phyloP scores from a whole-genome alignment of 2,329 filamentous ascomycete species.

The Hortaea werneckii region DNA sequence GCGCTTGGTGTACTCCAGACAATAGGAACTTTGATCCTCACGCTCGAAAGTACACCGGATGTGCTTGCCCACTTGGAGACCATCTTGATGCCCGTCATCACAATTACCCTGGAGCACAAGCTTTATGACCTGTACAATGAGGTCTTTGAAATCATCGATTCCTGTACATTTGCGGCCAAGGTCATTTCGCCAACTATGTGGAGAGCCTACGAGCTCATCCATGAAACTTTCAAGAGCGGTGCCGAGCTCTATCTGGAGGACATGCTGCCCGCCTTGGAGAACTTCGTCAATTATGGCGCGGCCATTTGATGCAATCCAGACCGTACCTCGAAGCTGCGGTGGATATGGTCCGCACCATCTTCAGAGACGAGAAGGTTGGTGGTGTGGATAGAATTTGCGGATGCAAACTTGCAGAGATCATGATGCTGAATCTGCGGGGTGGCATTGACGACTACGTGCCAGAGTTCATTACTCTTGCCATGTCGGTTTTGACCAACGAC shows the following conservation, averaged over 20 bases:
- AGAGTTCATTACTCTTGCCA: constrained; percentile 81
- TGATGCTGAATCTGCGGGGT: constrained; percentile 90
- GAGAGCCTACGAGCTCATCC: constrained; percentile 94
- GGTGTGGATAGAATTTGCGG: constrained; percentile 93
- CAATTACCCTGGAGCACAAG: constrained; percentile 93
- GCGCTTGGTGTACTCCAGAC: constrained; percentile 93
- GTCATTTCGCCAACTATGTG: constrained; percentile 94
- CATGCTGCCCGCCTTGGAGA: constrained; percentile 95
- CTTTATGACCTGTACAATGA: constrained; percentile 97
- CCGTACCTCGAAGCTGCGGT: constrained; percentile 80
- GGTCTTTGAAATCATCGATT: constrained; percentile 97
- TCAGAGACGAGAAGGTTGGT: constrained; percentile 81
- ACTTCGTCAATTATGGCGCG: constrained; percentile 90
- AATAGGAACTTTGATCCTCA: constrained; percentile 93
- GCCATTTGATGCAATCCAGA: constrained; percentile 71
- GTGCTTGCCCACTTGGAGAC: constrained; percentile 90
- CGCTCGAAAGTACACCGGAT: constrained; percentile 91
- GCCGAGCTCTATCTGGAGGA: constrained; percentile 96
- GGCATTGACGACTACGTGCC: constrained; percentile 81
- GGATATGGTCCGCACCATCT: constrained; percentile 92
- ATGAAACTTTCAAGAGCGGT: constrained; percentile 92
- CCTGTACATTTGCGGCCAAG: constrained; percentile 96
- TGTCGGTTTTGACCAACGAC: constrained; percentile 64
- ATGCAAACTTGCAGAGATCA: constrained; percentile 91
- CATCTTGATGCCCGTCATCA: constrained; percentile 93